These are phyloP conservation scores for Trichosanthes truncata DNA, from an alignment of 306 rosid species.

Conservation along the genomic window DNA sequence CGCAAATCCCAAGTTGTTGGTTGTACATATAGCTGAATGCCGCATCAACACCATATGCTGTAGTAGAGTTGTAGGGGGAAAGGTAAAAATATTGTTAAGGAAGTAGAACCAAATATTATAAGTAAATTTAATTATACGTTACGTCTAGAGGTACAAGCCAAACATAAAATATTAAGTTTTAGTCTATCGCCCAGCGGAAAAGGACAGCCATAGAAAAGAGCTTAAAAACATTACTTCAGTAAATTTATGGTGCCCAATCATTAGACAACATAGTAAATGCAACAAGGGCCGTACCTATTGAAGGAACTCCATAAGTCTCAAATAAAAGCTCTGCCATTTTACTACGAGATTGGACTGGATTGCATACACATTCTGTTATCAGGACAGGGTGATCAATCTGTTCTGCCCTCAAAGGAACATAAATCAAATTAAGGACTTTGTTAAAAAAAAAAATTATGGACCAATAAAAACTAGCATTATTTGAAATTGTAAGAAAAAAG, in stretches of 20 bases:
- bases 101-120: not conserved
- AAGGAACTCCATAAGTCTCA: constrained; percentile 96
- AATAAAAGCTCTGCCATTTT: constrained; percentile 97
- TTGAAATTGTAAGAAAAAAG: not conserved
- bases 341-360: constrained; percentile 90
- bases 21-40: constrained; percentile 91
- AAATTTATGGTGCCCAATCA: not conserved
- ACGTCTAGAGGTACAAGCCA: not conserved
- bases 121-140: not conserved
- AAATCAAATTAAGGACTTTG: constrained; percentile 15
- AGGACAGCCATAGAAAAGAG: not conserved
- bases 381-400: constrained; percentile 94
- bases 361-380: constrained; percentile 90
- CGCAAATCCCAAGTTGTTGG: constrained; percentile 67
- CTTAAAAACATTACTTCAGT: not conserved
- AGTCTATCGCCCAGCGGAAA: not conserved
- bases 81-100: not conserved
- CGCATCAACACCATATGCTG: constrained; percentile 95
- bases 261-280: constrained; percentile 2
- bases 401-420: constrained; percentile 57
- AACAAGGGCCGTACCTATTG: constrained; percentile 40
- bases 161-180: not conserved
- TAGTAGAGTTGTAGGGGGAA: constrained; percentile 17
- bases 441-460: not conserved
- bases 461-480: not conserved